Percentiles rank a stretch among this genome's conserved stretches.
Evolutionary conservation across 1,284 basidiomycete genomes (phyloP).

Genomic region (Cutaneotrichosporon dermatis): DNA sequence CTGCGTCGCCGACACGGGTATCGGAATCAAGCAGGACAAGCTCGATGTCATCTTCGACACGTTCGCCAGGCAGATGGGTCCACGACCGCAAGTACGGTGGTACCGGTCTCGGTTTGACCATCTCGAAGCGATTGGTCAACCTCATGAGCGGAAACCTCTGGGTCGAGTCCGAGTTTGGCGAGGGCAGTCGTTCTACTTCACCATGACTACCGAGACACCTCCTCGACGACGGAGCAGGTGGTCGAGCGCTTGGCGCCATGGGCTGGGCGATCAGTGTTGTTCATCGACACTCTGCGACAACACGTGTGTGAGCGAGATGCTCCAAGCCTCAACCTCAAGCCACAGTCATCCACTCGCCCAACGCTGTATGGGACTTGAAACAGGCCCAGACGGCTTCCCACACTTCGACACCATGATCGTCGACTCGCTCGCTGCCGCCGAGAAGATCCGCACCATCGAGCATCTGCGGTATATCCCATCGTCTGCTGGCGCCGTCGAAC

Average conservation of each 20-base stretch:
- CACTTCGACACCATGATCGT: slow-evolving; percentile 95
- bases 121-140: slow-evolving; percentile 89
- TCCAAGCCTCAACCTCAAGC: slow-evolving; percentile 78
- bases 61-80: slow-evolving; percentile 98
- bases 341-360: slow-evolving; percentile 73
- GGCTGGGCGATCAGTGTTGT: slow-evolving; percentile 71
- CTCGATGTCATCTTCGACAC: slow-evolving; percentile 98
- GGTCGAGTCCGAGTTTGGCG: slow-evolving; percentile 90
- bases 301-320: slow-evolving; percentile 71
- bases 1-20: slow-evolving; percentile 96
- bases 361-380: slow-evolving; percentile 65
- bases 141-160: slow-evolving; percentile 99
- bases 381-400: slow-evolving; percentile 64
- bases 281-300: slow-evolving; percentile 79
- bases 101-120: slow-evolving; percentile 92
- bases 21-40: slow-evolving; percentile 99
- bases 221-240: slow-evolving; percentile 58
- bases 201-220: slow-evolving; percentile 61
- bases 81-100: slow-evolving; percentile 96
- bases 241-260: slow-evolving; percentile 68
- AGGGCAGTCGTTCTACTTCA: slow-evolving; percentile 97
- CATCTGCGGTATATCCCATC: slow-evolving; percentile 95
- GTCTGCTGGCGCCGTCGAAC: slow-evolving; percentile 73
- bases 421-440: slow-evolving; percentile 77
- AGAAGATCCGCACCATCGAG: slow-evolving; percentile 84